phyloP scores from a whole-genome alignment of 345 rosid genomes.

The Isatis tinctoria region DNA sequence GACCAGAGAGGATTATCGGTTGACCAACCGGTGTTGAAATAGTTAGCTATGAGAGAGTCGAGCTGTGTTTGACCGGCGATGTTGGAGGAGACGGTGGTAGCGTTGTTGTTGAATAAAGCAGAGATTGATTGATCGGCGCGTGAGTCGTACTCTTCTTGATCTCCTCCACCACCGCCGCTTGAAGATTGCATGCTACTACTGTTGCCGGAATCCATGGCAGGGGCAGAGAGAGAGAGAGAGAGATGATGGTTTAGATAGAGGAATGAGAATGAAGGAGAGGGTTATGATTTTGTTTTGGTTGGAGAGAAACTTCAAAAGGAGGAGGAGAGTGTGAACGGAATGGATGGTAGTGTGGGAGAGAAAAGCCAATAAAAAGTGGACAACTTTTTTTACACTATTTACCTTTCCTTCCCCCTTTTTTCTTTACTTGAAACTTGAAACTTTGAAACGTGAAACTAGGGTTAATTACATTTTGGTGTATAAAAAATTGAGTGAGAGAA shows the following conservation, averaged over 20 bases:
- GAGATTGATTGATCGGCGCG: constrained; percentile 36
- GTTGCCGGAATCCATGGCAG: constrained; percentile 34
- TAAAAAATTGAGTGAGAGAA: background rate
- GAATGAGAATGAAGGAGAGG: background rate
- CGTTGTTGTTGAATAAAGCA: constrained; percentile 30
- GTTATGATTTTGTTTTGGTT: constrained; percentile 15
- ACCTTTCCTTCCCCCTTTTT: constrained; percentile 16
- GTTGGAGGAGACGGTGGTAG: constrained; percentile 22
- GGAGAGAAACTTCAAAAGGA: constrained; percentile 16
- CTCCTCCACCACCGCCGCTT: constrained; percentile 37
- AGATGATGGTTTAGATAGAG: background rate
- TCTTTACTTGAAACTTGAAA: constrained; percentile 28
- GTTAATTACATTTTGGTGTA: constrained; percentile 8
- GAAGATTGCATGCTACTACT: constrained; percentile 41
- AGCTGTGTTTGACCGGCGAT: constrained; percentile 17
- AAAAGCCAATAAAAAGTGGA: constrained; percentile 28
- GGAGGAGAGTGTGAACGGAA: constrained; percentile 33
- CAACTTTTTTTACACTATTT: constrained; percentile 20
- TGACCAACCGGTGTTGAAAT: constrained; percentile 43
- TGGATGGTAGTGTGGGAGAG: constrained; percentile 31
- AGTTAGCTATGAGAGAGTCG: constrained; percentile 49
- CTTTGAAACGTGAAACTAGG: constrained; percentile 27
- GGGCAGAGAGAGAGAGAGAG: constrained; percentile 1
- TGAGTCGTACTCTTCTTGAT: constrained; percentile 38
- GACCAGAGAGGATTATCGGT: constrained; percentile 56